Conservation (phyloP, 306 rosid species). For the Ormosia semicastrata region DNA sequence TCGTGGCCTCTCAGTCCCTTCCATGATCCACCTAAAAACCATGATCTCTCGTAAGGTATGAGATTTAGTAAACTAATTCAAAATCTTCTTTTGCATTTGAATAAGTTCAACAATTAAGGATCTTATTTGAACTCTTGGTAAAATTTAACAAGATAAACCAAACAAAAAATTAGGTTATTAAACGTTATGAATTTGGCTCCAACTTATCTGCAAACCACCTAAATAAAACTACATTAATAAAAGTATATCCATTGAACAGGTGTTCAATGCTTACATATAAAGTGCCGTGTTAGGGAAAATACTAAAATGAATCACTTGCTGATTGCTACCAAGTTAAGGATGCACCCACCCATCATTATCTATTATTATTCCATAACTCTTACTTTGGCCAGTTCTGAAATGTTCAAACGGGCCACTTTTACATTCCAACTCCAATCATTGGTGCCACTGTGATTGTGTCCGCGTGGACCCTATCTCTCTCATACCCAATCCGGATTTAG, state of each 20-base stretch:
- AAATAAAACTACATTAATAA: not conserved
- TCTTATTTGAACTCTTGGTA: too few relatives aligned
- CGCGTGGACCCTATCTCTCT: not conserved
- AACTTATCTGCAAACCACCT: not conserved
- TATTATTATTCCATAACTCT: not conserved
- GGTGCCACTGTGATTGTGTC: not conserved
- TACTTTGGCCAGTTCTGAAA: not conserved
- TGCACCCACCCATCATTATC: not conserved
- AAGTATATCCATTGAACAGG: not conserved
- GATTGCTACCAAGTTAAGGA: not conserved
- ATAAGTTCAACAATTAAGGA: too few relatives aligned
- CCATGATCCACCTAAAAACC: too few relatives aligned
- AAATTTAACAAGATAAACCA: too few relatives aligned
- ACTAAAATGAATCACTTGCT: too few relatives aligned
- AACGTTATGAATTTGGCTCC: not conserved
- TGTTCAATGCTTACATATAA: not conserved
- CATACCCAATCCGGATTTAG: not conserved
- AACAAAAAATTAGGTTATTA: not conserved
- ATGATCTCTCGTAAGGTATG: too few relatives aligned
- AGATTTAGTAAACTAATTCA: too few relatives aligned
- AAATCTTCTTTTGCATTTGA: too few relatives aligned
- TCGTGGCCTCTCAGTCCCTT: too few relatives aligned
- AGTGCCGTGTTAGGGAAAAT: not conserved
- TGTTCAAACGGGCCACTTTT: not conserved
- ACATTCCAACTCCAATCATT: not conserved